Conservation (phyloP, 2,329 filamentous ascomycete genomes). For the Phialophora macrospora region DNA sequence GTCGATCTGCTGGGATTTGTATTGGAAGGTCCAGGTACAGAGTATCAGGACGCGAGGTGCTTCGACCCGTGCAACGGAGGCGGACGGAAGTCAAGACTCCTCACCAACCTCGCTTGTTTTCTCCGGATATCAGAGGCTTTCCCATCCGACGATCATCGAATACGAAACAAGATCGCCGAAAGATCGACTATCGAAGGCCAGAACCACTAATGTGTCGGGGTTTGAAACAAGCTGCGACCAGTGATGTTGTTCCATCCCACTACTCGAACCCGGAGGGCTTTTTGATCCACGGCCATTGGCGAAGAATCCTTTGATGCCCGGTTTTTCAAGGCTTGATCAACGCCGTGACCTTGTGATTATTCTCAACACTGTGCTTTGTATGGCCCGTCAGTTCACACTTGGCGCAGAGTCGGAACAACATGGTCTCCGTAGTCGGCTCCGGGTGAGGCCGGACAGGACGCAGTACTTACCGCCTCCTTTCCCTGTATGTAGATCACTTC, state of each 20-base stretch:
- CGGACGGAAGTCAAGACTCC: background rate
- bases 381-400: background rate
- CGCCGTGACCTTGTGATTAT: background rate
- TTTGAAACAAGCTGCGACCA: background rate
- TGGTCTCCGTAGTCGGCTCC: background rate
- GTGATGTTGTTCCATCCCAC: background rate
- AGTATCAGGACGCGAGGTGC: background rate
- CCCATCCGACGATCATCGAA: constrained; percentile 1
- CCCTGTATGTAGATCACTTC: background rate
- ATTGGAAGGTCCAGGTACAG: background rate
- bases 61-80: background rate
- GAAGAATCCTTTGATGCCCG: background rate
- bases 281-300: background rate
- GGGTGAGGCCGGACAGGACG: background rate
- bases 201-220: background rate
- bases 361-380: background rate
- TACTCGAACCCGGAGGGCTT: background rate
- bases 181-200: background rate
- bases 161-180: background rate
- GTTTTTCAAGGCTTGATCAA: background rate
- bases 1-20: background rate
- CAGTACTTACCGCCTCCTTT: background rate
- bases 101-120: background rate
- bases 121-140: background rate
- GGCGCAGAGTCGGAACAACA: background rate